Percentiles rank a stretch among this genome's conserved stretches.
phyloP scores from a whole-genome alignment of 345 rosid genomes.

The Murraya paniculata region DNA sequence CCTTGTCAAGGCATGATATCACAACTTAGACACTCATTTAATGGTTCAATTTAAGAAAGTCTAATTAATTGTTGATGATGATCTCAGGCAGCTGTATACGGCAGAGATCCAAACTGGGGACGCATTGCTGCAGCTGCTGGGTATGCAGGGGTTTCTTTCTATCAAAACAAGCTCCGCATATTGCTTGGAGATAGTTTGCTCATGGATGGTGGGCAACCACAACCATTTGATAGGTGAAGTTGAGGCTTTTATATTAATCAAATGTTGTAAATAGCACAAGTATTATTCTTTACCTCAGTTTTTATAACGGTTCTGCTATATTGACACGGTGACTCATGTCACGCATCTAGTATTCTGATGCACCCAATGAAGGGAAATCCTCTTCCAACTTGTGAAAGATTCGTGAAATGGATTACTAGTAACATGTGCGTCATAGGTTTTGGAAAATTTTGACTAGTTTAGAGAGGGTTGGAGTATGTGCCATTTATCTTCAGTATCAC shows the following conservation, averaged over 20 bases:
- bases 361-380: no score
- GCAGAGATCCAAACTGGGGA: conserved; percentile 98
- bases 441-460: neutral
- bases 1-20: conserved; percentile 70
- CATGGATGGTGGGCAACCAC: conserved; percentile 91
- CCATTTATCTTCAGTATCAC: neutral
- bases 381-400: no score
- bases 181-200: conserved; percentile 77
- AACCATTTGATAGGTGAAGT: conserved; percentile 71
- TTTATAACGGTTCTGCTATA: neutral
- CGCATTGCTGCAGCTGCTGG: conserved; percentile 96
- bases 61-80: conserved; percentile 22
- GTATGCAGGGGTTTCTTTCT: conserved; percentile 69
- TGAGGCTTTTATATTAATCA: neutral
- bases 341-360: no score
- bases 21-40: conserved; percentile 10
- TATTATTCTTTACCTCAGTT: neutral
- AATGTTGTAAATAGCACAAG: neutral
- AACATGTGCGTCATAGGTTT: neutral
- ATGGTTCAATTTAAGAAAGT: conserved; percentile 15
- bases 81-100: conserved; percentile 83
- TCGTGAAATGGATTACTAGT: no score
- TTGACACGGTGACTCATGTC: neutral
- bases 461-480: neutral
- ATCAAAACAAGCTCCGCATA: conserved; percentile 56